Evolutionary conservation across 805 yeast species (phyloP), one percentile per base, ranked within the genome.

Genomic region (Candida tallmaniae): DNA sequence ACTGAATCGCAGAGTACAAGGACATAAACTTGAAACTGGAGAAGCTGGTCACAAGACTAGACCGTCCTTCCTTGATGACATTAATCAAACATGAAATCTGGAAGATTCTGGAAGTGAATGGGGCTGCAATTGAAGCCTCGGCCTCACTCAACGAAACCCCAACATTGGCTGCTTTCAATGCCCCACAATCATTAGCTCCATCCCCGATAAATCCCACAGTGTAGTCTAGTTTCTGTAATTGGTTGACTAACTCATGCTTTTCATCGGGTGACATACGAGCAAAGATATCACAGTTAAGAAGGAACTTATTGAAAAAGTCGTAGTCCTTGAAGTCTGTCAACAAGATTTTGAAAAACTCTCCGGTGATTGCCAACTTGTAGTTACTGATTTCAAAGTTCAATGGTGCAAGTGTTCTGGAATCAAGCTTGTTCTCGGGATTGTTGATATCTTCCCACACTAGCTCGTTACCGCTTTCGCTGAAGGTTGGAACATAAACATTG

Each of bases 211-310:
- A 93, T 2, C 97, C 96, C 31, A 87, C 95, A 0, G 95, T 86
- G 54, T 90, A 90, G 50, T 89, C 96, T 14, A 93, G 53, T 15
- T 68, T 71, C 56, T 88, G 96, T 10, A 93, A 62, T 53, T 83
- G 86, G 49, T 84, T 89, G 23, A 93, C 96, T 31, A 93, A 67
- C 59, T 93, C 98, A 56, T 93, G 96, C 52, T 93, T 93, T 57
- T 93, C 99, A 58, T 94, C 98, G 0, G 99, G 99, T 0, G 97
- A 89, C 99, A 93, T 93, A 44, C 99, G 71, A 0, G 99, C 97
- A 63, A 80, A 93, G 4, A 93, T 75, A 29, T 79, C 74, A 38
- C 88, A 78, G 41, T 74, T 78, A 65, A 87, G 65, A 35, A 93
- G 67, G 54, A 93, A 70, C 17, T 64, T 67, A 31, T 74, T 74